Evolutionary conservation across 208 protist genomes (phyloP).

Genomic region (Leptomonas pyrrhocoris): DNA sequence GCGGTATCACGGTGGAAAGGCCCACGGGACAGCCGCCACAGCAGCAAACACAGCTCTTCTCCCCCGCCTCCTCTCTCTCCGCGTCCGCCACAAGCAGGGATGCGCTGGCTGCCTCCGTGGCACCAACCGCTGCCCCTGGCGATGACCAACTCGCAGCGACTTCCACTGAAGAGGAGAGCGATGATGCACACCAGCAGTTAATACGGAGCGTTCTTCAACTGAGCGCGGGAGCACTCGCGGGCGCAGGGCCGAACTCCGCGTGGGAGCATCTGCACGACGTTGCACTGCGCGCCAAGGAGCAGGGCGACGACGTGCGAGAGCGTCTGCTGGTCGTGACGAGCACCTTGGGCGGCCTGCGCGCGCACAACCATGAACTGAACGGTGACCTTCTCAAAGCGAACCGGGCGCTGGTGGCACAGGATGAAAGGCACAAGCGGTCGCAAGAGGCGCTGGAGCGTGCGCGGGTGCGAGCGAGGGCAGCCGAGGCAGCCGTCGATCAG

Average conservation of each 20-base stretch:
- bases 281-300: conserved; percentile 25
- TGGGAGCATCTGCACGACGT: conserved; percentile 15
- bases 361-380: conserved; percentile 25
- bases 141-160: background rate
- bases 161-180: background rate
- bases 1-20: background rate
- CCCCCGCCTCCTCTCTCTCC: conserved; percentile 6
- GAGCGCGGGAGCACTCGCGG: background rate
- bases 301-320: conserved; percentile 28
- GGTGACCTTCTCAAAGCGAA: conserved; percentile 11
- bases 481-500: conserved; percentile 10
- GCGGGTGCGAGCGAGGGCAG: background rate
- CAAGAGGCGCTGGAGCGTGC: background rate
- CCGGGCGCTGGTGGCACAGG: background rate
- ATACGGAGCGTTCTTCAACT: conserved; percentile 6
- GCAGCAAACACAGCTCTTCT: background rate
- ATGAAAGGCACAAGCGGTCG: background rate
- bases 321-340: conserved; percentile 23
- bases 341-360: conserved; percentile 24
- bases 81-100: background rate
- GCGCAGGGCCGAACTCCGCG: background rate
- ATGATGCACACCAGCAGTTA: conserved; percentile 21
- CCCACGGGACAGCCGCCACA: too few species aligned
- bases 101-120: background rate
- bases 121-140: background rate